These are phyloP conservation scores for Lineolata rhizophorae DNA, from an alignment of 495 filamentous ascomycete genomes.

Conservation along the genomic window DNA sequence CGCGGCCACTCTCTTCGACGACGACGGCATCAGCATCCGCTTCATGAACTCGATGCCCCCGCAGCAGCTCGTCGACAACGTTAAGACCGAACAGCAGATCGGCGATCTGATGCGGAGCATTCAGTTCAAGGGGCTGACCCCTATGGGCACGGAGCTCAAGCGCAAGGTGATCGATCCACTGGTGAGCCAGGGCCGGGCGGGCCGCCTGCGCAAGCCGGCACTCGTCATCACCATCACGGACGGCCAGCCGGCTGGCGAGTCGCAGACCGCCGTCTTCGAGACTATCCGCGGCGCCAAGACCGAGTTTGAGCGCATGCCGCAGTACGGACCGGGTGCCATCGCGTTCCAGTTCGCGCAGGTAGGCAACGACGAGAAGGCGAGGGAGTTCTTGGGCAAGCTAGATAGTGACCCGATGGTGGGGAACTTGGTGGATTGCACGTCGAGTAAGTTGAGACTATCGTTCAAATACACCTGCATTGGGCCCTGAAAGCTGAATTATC, in stretches of 20 bases:
- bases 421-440: conserved; percentile 45
- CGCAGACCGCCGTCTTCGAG: conserved; percentile 25
- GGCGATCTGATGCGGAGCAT: conserved; percentile 31
- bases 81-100: conserved; percentile 35
- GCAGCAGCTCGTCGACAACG: conserved; percentile 21
- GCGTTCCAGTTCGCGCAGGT: conserved; percentile 58
- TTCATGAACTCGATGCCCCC: conserved; percentile 39
- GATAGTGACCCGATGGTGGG: conserved; percentile 44
- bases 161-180: conserved; percentile 41
- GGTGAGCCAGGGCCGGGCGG: conserved; percentile 25
- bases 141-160: conserved; percentile 37
- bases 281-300: conserved; percentile 23
- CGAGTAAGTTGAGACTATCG: conserved; percentile 27
- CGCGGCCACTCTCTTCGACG: conserved; percentile 45
- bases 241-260: conserved; percentile 38
- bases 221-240: conserved; percentile 53
- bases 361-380: conserved; percentile 42
- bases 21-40: conserved; percentile 45
- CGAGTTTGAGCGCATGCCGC: too few species aligned
- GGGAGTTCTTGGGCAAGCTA: conserved; percentile 36
- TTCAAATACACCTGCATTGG: not conserved
- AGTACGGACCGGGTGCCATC: conserved; percentile 29
- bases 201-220: conserved; percentile 37
- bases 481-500: conserved; percentile 3
- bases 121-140: conserved; percentile 45